A percentile compares a stretch with the other conserved stretches of the same genome.
Evolutionary conservation across 495 filamentous ascomycete species (phyloP).

Genomic region (Penicillium argentinense): DNA sequence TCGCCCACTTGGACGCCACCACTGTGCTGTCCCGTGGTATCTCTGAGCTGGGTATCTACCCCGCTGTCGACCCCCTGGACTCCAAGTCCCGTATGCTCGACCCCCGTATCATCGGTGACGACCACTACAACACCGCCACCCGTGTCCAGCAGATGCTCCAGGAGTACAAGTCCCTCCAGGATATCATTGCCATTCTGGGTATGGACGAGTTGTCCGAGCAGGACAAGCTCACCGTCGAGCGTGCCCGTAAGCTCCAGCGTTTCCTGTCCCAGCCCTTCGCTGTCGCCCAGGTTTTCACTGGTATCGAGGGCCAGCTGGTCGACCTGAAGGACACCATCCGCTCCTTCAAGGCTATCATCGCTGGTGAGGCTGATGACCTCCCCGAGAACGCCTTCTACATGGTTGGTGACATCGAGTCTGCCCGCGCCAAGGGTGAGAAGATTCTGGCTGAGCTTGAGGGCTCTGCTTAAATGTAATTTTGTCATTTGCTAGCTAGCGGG

Average conservation of each 20-base stretch:
- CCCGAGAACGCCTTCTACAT: constrained; percentile 97
- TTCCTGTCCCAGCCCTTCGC: constrained; percentile 99
- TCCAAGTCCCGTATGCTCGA: constrained; percentile 99
- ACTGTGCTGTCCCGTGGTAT: constrained; percentile 99
- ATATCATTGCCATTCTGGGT: constrained; percentile 99
- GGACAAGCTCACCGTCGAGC: constrained; percentile 99
- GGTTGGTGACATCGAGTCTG: constrained; percentile 94
- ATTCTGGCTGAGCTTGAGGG: constrained; percentile 93
- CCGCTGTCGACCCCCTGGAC: constrained; percentile 98
- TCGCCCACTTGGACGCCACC: constrained; percentile 99
- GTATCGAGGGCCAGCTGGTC: constrained; percentile 97
- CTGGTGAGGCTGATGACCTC: constrained; percentile 91
- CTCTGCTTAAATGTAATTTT: constrained; percentile 57
- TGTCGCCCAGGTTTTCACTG: constrained; percentile 97
- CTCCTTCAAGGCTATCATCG: constrained; percentile 97
- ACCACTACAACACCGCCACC: constrained; percentile 94
- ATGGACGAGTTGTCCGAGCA: constrained; percentile 99
- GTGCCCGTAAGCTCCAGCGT: constrained; percentile 98
- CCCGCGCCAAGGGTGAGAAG: constrained; percentile 97
- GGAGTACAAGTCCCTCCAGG: constrained; percentile 99
- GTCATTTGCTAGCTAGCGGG: constrained; percentile 36
- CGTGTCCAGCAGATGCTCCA: constrained; percentile 98
- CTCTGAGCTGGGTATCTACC: constrained; percentile 99
- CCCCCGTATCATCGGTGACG: constrained; percentile 94
- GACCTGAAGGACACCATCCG: constrained; percentile 97